These are phyloP conservation scores for Fusarium aywerte DNA, from an alignment of 2,329 filamentous ascomycete species.

Conservation along the genomic window DNA sequence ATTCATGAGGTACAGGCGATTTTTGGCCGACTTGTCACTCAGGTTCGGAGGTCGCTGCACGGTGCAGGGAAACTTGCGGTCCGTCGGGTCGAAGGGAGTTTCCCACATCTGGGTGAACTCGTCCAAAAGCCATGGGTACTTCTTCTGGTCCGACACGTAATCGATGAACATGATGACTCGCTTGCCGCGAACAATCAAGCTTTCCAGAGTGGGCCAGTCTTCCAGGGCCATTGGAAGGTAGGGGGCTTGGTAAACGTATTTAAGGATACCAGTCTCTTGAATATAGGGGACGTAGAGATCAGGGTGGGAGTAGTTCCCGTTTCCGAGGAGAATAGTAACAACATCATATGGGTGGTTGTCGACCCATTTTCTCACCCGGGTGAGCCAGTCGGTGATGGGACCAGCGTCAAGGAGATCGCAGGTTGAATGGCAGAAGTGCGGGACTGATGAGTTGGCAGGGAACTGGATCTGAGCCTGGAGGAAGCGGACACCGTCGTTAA, in stretches of 20 bases:
- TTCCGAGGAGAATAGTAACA: conserved; percentile 86
- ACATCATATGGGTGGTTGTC: conserved; percentile 83
- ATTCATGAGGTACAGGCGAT: conserved; percentile 83
- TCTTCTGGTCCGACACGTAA: conserved; percentile 82
- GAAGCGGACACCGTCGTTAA: conserved; percentile 79
- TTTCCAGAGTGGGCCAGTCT: conserved; percentile 85
- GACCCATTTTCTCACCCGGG: conserved; percentile 77
- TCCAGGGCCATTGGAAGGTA: conserved; percentile 75
- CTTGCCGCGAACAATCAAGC: conserved; percentile 77
- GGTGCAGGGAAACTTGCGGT: conserved; percentile 77
- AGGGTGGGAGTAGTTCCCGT: conserved; percentile 76
- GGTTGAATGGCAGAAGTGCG: conserved; percentile 85
- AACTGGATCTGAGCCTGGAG: conserved; percentile 73
- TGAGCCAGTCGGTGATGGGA: conserved; percentile 78
- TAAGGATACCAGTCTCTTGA: conserved; percentile 74
- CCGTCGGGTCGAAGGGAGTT: conserved; percentile 80
- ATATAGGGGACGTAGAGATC: conserved; percentile 75
- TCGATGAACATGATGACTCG: conserved; percentile 85
- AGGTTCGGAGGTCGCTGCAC: conserved; percentile 80
- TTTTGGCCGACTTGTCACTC: conserved; percentile 60
- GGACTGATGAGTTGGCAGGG: conserved; percentile 59
- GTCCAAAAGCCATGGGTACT: conserved; percentile 85
- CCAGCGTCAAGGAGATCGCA: conserved; percentile 87
- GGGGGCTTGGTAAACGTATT: conserved; percentile 78
- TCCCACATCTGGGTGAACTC: conserved; percentile 93